Evolutionary conservation across 1,139 yeast genomes (phyloP), one percentile per base, ranked within the genome.

Genomic region (Taiozyma sp.): DNA sequence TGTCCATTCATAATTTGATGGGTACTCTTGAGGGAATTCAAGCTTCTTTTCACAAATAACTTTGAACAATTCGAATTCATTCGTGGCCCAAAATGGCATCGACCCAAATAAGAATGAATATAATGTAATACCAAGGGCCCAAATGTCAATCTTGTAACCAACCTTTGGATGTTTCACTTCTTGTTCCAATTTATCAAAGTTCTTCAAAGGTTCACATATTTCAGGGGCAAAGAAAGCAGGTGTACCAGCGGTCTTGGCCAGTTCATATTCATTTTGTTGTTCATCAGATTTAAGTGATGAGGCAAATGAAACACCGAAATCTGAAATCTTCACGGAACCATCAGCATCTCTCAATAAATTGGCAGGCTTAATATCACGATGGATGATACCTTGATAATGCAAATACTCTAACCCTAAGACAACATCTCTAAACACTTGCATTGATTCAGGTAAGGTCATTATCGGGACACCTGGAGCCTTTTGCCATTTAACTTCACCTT

Each of bases 331-430:
- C 32, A 93, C 98, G 6, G 77, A 75, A 50, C 85, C 83, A 57
- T 87, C 84, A 21, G 80, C 74, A 39, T 88, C 77, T 4, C 90
- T 82, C 50, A 95, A 74, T 53, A 95, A 69, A 64, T 95, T 95
- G 3, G 99, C 97, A 1, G 99, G 99, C 66, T 95, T 95, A 53
- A 95, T 93, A 68, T 95, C 99, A 53, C 99, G 79, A 68, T 95
- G 99, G 21, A 95, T 88, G 50, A 95, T 89, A 6, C 97, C 97
- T 66, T 90, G 96, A 61, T 83, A 76, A 69, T 95, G 99, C 57
- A 95, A 70, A 67, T 95, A 95, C 67, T 95, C 99, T 46, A 95
- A 73, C 0, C 99, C 99, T 35, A 88, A 73, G 5, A 91, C 76
- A 13, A 91, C 96, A 60, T 95, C 97, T 55, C 97, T 75, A 61